Base-by-base conservation (phyloP, 2,329 filamentous ascomycete genomes). In the Metarhizium anisopliae region DNA sequence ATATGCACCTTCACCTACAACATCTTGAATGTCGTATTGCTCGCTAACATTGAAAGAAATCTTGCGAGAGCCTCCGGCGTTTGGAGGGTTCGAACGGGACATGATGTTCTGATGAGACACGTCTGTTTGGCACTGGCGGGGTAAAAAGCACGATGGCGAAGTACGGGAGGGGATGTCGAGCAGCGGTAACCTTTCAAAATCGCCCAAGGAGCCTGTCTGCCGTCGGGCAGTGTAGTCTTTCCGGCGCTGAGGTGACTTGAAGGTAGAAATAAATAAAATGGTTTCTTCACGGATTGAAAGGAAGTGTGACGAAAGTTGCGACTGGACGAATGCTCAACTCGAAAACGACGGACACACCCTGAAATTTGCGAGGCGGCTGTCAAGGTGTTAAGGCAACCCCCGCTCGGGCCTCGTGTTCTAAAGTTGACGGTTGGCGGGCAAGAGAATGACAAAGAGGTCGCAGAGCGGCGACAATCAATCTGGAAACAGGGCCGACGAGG, bases 21-120 rank as follows among this genome's bases (percentile, higher is more conserved):
- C 94, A 85, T 99, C 94, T 72, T 97, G 93, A 63, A 99, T 99
- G 69, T 99, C 94, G 71, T 99, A 99, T 74, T 99, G 94, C 74
- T 99, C 94, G 68, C 92, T 96, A 60, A 99, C 94, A 70, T 99
- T 99, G 85, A 99, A 99, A 56, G 92, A 97, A 72, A 99, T 99
- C 83, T 97, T 99, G 71, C 94, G 83, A 65, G 85, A 86, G 65
- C 82, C 82, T 66, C 79, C 74, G 57, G 78, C 80, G 70, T 77
- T 83, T 66, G 77, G 81, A 62, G 79, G 71, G 66, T 77, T 74
- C 57, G 80, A 67, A 66, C 80, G 81, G 68, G 81, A 83, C 81
- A 84, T 83, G 66, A 58, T 68, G 60, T 18, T 29, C 53, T 45
- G 43, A 47, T n/a, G 30, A n/a, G 43, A 49, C 25, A n/a, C 43